These are phyloP conservation scores for Fomitopsis pulvina DNA, from an alignment of 768 basidiomycete species.

Conservation along the genomic window DNA sequence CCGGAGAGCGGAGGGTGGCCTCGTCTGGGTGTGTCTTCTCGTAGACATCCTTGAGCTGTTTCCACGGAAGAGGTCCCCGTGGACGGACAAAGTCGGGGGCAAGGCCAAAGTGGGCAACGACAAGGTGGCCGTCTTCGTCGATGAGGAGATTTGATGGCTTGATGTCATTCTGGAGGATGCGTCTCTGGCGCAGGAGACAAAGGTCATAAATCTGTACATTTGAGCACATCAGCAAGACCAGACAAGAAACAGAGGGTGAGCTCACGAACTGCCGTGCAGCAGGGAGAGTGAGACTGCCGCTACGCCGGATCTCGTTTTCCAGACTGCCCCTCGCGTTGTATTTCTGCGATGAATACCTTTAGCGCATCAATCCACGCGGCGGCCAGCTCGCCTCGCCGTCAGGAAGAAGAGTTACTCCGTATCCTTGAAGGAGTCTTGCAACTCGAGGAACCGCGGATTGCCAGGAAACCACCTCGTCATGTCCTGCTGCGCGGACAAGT, in stretches of 20 bases:
- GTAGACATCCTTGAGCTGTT: neutral
- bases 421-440: slow-evolving; percentile 15
- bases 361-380: neutral
- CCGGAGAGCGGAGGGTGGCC: neutral
- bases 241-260: slow-evolving; percentile 46
- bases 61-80: slow-evolving; percentile 5
- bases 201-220: slow-evolving; percentile 12
- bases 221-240: neutral
- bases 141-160: slow-evolving; percentile 24
- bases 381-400: slow-evolving; percentile 5
- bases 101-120: slow-evolving; percentile 21
- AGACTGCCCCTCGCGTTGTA: slow-evolving; percentile 11
- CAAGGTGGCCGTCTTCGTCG: slow-evolving; percentile 15
- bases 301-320: slow-evolving; percentile 4
- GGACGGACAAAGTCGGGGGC: slow-evolving; percentile 18
- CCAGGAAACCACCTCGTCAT: slow-evolving; percentile 2
- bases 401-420: slow-evolving; percentile 16
- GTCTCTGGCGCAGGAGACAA: slow-evolving; percentile 14
- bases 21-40: slow-evolving; percentile 2
- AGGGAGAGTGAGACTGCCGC: neutral
- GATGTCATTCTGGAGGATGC: slow-evolving; percentile 23
- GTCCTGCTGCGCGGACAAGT: slow-evolving; percentile 12
- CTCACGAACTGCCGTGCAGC: slow-evolving; percentile 12
- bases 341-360: slow-evolving; percentile 3
- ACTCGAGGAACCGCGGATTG: slow-evolving; percentile 5